Conservation (phyloP, 768 basidiomycete species). For the Holtermannia corniformis region DNA sequence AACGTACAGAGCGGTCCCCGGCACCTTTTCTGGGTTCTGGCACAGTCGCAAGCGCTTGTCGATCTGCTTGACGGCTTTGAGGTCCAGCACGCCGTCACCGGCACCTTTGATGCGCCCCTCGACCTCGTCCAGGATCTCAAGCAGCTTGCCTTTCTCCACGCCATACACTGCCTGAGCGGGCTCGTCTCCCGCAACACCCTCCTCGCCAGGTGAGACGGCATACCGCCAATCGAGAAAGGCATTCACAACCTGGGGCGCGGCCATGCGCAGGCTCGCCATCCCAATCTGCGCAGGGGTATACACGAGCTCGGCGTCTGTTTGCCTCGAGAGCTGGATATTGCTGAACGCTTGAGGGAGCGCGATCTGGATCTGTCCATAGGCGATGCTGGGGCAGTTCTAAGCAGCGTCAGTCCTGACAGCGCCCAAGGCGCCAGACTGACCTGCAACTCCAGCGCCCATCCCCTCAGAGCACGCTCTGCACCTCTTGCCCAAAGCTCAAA, state of each 20-base stretch:
- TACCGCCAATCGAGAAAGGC: constrained; percentile 20
- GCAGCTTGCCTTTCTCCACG: constrained; percentile 17
- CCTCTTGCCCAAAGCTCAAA: constrained; percentile 76
- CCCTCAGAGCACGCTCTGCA: constrained; percentile 33
- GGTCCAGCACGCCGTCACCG: constrained; percentile 54
- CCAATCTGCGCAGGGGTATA: constrained; percentile 92
- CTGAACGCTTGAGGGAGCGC: constrained; percentile 59
- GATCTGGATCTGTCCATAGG: constrained; percentile 47
- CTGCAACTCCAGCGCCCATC: constrained; percentile 37
- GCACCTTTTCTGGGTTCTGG: constrained; percentile 92
- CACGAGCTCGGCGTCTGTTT: constrained; percentile 84
- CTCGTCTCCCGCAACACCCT: background rate
- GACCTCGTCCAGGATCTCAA: constrained; percentile 48
- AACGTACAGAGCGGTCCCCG: constrained; percentile 54
- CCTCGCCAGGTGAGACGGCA: background rate
- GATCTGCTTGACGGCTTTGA: constrained; percentile 77
- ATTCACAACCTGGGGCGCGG: constrained; percentile 49
- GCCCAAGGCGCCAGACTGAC: constrained; percentile 15
- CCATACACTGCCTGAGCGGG: constrained; percentile 7
- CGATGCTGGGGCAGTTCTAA: constrained; percentile 52
- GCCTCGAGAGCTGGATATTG: constrained; percentile 65
- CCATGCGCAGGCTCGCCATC: constrained; percentile 63
- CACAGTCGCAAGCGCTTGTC: constrained; percentile 77
- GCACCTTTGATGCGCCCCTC: constrained; percentile 50
- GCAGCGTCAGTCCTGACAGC: background rate